phyloP scores from a whole-genome alignment of 805 yeast species.

The Suhomyces vadensis region DNA sequence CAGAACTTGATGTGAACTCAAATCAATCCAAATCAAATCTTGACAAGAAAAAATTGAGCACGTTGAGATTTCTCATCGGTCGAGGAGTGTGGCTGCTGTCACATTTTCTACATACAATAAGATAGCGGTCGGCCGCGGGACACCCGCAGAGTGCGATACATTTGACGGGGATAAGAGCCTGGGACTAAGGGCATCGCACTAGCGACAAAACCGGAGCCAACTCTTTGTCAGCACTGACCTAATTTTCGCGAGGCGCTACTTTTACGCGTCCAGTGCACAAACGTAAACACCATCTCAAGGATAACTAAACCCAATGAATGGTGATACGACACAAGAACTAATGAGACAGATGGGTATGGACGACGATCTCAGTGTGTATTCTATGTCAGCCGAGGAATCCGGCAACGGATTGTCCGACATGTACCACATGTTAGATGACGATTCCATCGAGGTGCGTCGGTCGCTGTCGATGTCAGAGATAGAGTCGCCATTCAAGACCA shows the following conservation, averaged over 20 bases:
- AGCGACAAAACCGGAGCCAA: not conserved
- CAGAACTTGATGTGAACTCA: not conserved
- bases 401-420: constrained; percentile 10
- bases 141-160: too few species aligned
- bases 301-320: not conserved
- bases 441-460: constrained; percentile 17
- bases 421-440: constrained; percentile 18
- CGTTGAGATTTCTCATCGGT: not conserved
- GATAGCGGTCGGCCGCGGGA: too few species aligned
- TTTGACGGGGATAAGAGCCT: too few species aligned
- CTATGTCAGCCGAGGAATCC: constrained; percentile 9
- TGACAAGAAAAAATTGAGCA: not conserved
- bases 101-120: too few species aligned
- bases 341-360: constrained; percentile 4
- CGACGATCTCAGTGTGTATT: constrained; percentile 20
- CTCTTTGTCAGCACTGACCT: constrained; percentile 1
- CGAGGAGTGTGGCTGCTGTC: too few species aligned
- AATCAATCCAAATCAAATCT: not conserved
- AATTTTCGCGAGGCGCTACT: not conserved
- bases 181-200: not conserved
- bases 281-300: not conserved
- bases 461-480: constrained; percentile 9
- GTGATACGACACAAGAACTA: not conserved
- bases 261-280: constrained; percentile 1
- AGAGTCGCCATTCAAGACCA: constrained; percentile 11